Evolutionary conservation across 345 rosid species (phyloP), one percentile per base, ranked within the genome.

Genomic region (Limnanthes douglasii): DNA sequence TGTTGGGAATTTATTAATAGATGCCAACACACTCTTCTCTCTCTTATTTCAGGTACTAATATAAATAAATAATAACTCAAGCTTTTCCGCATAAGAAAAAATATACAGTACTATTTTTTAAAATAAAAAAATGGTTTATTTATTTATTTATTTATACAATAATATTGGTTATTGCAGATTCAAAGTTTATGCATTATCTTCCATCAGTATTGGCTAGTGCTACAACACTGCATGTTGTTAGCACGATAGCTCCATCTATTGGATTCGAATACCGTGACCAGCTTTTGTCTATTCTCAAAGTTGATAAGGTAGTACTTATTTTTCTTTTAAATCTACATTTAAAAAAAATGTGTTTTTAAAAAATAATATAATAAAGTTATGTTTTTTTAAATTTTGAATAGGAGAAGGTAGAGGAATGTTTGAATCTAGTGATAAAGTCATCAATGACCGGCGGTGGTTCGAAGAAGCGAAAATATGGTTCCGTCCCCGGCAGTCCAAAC

Each of bases 161-260:
- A n/a, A n/a, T n/a, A n/a, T 40, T 31, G 6, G 29, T 38, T 2
- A 31, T 5, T 42, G 31, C 76, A 72, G 93, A 75, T 56, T 50
- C 37, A 20, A 62, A 82, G 57, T 66, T 48, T 23, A 39, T 61
- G 64, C 6, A 26, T 25, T 65, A 54, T 50, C 61, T 56, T 3
- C 82, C 93, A 10, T 72, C 82, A 5, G 70, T 60, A 26, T 51
- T 70, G 56, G 86, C 79, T 17, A 42, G 76, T 18, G 69, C 86
- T 13, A 58, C 68, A 49, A 64, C 65, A 64, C 59, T 72, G 48
- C 74, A 69, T 29, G 73, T 69, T 9, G 45, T 75, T 41, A 41
- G 50, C 18, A 35, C 34, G 18, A 15, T 65, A 11, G 58, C 68
- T 18, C 69, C 75, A 12, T 23, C 52, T 53, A 60, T 62, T 31